Base-by-base conservation (phyloP, 2,329 filamentous ascomycete genomes). In the Phialophora tarda region DNA sequence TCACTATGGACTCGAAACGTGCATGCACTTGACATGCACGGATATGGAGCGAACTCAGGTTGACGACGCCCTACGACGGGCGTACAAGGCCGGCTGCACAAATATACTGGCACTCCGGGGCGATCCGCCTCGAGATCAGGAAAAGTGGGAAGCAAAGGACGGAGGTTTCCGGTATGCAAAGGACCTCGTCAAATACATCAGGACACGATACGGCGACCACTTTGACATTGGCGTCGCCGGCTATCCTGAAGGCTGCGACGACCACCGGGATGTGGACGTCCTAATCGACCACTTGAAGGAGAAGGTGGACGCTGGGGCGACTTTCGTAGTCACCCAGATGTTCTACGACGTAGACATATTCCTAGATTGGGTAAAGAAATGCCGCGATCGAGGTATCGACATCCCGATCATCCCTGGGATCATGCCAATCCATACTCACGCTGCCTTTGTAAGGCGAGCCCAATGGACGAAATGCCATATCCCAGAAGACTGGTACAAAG, bases 321-420 rank as follows among this genome's bases (percentile, higher is more conserved):
- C 91, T 6, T 99, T 98, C 77, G 91, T 99, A 70, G 91, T 99
- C 62, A 98, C 95, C 0, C 95, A 99, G 81, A 99, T 99, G 95
- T 98, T 98, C 81, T 99, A 99, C 82, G 94, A 99, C 75, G 93
- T 88, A 58, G 94, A 99, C 75, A 94, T 95, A 76, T 99, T 99
- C 80, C 80, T 98, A 62, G 86, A 89, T 61, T 99, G 95, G 95
- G 91, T 96, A 44, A 83, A 86, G 72, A 95, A 91, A 77, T 93
- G 94, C 66, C 90, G 93, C 58, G 92, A 89, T 60, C 89, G 88
- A 74, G 95, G 95, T 56, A 94, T 99, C 75, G 89, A 82, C 28
- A 83, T 95, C 34, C 91, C 91, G 17, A 95, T 96, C 71, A 86
- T 96, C 57, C 91, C 91, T 2, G 93, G 92, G 26, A 94, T 94